These are phyloP conservation scores for Coemansia sp. DNA, from an alignment of 192 early-diverging fungal species.

Conservation along the genomic window DNA sequence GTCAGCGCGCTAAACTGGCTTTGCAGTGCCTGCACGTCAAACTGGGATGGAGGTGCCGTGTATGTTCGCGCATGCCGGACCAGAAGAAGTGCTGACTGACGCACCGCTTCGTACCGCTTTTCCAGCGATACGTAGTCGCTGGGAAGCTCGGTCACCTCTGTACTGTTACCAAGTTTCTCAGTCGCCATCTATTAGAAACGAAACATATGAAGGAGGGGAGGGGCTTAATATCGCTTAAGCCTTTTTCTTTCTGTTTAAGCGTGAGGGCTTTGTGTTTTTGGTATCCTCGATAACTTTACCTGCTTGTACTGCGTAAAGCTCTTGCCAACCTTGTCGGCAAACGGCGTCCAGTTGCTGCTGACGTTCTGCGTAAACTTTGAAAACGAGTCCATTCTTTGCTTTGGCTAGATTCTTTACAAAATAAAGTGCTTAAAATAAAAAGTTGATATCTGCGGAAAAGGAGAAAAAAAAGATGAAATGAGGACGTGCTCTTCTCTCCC, in stretches of 20 bases:
- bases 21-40: slow-evolving; percentile 69
- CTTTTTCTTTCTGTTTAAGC: background rate
- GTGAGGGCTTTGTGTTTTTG: background rate
- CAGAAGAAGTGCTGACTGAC: slow-evolving; percentile 54
- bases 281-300: no score
- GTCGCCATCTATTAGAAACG: slow-evolving; percentile 84
- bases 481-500: no score
- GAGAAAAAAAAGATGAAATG: background rate
- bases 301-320: slow-evolving; percentile 58
- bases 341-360: slow-evolving; percentile 51
- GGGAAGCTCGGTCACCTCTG: slow-evolving; percentile 90
- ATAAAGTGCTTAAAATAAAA: background rate
- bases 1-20: slow-evolving; percentile 62
- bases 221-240: background rate
- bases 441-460: slow-evolving; percentile 1
- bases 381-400: slow-evolving; percentile 56
- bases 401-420: background rate
- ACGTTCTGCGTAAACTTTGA: slow-evolving; percentile 52
- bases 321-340: slow-evolving; percentile 47
- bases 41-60: slow-evolving; percentile 66
- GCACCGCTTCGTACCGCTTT: slow-evolving; percentile 50
- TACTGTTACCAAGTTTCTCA: slow-evolving; percentile 78
- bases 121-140: slow-evolving; percentile 92
- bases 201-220: no score
- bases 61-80: slow-evolving; percentile 76